Evolutionary conservation across 495 filamentous ascomycete species (phyloP), one percentile per base, ranked within the genome.

Genomic region (Daldinia bambusicola): DNA sequence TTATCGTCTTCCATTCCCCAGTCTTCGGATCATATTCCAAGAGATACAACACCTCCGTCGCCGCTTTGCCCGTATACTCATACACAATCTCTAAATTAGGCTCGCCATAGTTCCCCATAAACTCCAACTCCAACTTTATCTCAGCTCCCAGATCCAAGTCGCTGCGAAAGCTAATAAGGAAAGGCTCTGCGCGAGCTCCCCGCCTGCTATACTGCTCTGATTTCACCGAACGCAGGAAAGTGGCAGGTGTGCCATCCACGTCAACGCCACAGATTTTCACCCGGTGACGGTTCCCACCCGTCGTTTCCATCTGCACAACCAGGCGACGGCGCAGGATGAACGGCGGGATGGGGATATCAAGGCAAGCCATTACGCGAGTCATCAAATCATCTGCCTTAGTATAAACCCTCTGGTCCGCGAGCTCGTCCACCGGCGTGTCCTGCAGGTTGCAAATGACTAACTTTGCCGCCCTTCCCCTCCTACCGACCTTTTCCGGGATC

Each of bases 361-460:
- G 75, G 61, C 80, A 78, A 9, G 70, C 69, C 81, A 84, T 83
- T 1, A 82, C 76, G 0, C 70, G 55, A 2, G 66, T 51, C 77
- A 84, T 82, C 37, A 83, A 52, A 4, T 82, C 76, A 34, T 83
- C 82, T 6, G 78, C 66, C 62, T 68, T 78, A 0, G 78, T 67
- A 51, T 74, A 76, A 0, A 81, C 65, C 4, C 81, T 72, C 53
- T 80, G 6, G 13, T 74, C 63, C 1, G 75, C 68, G 14, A 78
- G 56, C 8, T 61, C 32, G 48, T 84, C 82, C 18, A 82, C 38
- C 0, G 80, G 81, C 18, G 82, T 84, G 0, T 73, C 71, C 63
- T 84, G 83, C 26, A 84, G 69, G 40, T 85, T 84, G 58, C 81
- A 84, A 40, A 84, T 82, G 5, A 60, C 81, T 55, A 84, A 76